Base-by-base conservation (phyloP, 306 rosid species). In the Begonia fuchsioides region DNA sequence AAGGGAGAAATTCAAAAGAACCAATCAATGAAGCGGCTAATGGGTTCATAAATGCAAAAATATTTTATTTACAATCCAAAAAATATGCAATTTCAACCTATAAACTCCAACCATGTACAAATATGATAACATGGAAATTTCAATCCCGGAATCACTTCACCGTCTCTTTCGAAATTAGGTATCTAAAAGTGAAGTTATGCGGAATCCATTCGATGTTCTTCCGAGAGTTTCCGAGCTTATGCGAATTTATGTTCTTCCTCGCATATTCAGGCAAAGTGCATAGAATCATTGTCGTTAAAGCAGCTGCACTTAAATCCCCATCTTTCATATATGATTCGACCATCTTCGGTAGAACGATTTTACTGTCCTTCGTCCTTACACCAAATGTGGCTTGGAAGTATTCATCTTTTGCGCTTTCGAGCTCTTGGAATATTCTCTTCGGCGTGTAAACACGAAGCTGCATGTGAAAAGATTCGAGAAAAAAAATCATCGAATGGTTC, bases 191-290 rank as follows among this genome's bases (percentile, higher is more conserved):
- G 20, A 81, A 85, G 63, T 78, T 79, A 57, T 82, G 94, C 44
- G 94, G 83, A 62, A 68, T 62, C 84, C 86, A 90, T 63, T 85
- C 93, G 38, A 90, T 74, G 75, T 53, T 67, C 82, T 90, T 90
- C 35, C 69, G 64, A 7, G 83, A 70, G 52, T 81, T 90, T 4
- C 64, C 76, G 35, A 52, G 19, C 51, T 57, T 74, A 39, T 71
- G 66, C 51, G 72, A 77, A 73, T 79, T 81, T 16, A 77, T 50
- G 50, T 72, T 77, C 76, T 82, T 90, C 68, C 77, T 69, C 12
- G 78, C 51, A 32, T 92, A 79, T 57, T 85, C 87, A 0, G 96
- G 98, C 52, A 85, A 59, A 10, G 75, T 51, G 58, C 66, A 72
- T 57, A 67, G 94, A 56, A 82, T 69, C 98, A 75, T 82, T 38